Percentiles rank a stretch among this genome's conserved stretches.
Conservation (phyloP, 2,329 filamentous ascomycete genomes). For the Talaromyces sp. region DNA sequence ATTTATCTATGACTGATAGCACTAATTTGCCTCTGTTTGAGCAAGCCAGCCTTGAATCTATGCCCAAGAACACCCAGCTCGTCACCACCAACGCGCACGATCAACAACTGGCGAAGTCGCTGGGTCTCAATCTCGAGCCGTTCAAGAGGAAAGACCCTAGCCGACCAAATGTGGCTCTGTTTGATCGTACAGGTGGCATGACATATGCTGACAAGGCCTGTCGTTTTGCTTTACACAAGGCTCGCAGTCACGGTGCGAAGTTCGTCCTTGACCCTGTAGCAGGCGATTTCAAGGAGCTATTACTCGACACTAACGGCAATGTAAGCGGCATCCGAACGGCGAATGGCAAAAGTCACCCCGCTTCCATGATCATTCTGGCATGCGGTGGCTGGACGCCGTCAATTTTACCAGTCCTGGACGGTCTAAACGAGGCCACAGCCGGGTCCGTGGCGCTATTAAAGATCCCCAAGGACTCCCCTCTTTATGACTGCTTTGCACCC, state of each 20-base stretch:
- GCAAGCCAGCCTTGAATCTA: constrained; percentile 1
- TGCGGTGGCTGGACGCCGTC: constrained; percentile 46
- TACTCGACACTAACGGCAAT: constrained; percentile 20
- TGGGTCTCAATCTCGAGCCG: constrained; percentile 2
- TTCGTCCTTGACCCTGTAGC: constrained; percentile 37
- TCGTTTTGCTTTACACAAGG: constrained; percentile 44
- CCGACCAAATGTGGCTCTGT: constrained; percentile 26
- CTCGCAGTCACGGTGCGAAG: constrained; percentile 39
- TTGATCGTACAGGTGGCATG: constrained; percentile 44
- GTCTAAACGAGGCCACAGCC: constrained; percentile 48
- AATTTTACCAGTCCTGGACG: constrained; percentile 40
- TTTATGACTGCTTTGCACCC: constrained; percentile 43
- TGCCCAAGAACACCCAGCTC: constrained; percentile 11
- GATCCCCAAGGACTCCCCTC: constrained; percentile 37
- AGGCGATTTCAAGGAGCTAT: constrained; percentile 32
- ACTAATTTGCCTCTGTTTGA: background rate
- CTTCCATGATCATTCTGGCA: constrained; percentile 39
- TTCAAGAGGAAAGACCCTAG: constrained; percentile 10
- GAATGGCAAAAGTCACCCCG: constrained; percentile 34
- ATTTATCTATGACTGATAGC: constrained; percentile 17
- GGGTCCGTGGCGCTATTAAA: constrained; percentile 46
- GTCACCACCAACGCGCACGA: background rate
- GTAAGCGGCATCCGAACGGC: constrained; percentile 40
- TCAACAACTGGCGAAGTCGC: constrained; percentile 1
- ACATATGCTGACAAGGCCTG: constrained; percentile 48